Evolutionary conservation across 108 stramenopile genomes (phyloP).

Genomic region (Nitzschia sp.): DNA sequence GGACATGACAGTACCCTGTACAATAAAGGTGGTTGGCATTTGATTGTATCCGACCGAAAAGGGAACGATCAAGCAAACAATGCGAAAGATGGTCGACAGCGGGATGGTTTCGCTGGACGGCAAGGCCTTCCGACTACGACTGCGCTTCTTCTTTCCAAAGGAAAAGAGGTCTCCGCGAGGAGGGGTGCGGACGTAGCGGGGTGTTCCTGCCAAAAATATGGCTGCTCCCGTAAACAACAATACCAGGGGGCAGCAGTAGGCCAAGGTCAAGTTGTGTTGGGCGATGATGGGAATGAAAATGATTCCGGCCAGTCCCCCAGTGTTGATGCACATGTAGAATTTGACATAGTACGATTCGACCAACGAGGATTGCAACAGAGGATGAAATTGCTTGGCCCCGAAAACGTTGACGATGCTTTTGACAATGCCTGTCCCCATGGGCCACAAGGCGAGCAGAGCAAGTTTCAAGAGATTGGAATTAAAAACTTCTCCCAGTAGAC

Average conservation of each 20-base stretch:
- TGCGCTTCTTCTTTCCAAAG: constrained; percentile 6
- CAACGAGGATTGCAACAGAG: constrained; percentile 60
- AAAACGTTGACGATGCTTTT: constrained; percentile 78
- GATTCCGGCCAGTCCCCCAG: constrained; percentile 71
- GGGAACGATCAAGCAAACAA: constrained; percentile 54
- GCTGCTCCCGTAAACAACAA: constrained; percentile 49
- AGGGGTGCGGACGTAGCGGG: constrained; percentile 51
- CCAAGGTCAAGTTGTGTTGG: constrained; percentile 59
- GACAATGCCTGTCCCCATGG: constrained; percentile 74
- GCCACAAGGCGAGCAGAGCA: constrained; percentile 62
- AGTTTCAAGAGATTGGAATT: constrained; percentile 37
- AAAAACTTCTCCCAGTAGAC: constrained; percentile 52
- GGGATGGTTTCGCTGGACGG: constrained; percentile 22
- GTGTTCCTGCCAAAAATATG: constrained; percentile 47
- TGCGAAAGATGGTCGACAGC: constrained; percentile 44
- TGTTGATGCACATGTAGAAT: constrained; percentile 83
- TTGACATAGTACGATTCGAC: constrained; percentile 76
- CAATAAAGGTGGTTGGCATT: constrained; percentile 76
- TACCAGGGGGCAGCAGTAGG: constrained; percentile 61
- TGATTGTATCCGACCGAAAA: constrained; percentile 72
- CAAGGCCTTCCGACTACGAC: constrained; percentile 7
- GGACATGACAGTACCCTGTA: constrained; percentile 84
- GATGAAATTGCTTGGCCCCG: constrained; percentile 84
- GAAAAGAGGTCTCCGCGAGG: constrained; percentile 27
- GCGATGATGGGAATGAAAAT: constrained; percentile 66